Evolutionary conservation across 345 rosid genomes (phyloP).

Genomic region (Populus euphratica): DNA sequence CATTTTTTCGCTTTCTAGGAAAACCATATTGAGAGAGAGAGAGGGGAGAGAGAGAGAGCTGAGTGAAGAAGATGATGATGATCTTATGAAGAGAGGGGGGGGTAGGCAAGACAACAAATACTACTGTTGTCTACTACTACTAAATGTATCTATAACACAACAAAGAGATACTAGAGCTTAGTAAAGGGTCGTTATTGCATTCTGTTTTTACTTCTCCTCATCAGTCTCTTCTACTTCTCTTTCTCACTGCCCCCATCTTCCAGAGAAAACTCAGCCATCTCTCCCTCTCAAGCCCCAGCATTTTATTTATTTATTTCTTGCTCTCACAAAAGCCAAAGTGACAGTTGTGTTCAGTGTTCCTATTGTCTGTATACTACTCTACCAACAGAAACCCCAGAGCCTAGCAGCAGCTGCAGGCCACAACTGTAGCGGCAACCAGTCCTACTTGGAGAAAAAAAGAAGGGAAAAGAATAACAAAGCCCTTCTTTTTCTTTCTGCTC

Average conservation of each 20-base stretch:
- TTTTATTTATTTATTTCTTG: not conserved
- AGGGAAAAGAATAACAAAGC: not conserved
- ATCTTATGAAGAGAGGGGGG: not conserved
- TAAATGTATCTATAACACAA: not conserved
- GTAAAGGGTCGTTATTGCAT: constrained; percentile 11
- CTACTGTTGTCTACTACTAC: not conserved
- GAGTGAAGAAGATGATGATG: constrained; percentile 1
- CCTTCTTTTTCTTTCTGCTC: constrained; percentile 26
- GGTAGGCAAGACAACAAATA: not conserved
- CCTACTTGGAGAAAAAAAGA: constrained; percentile 1
- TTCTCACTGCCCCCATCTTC: not conserved
- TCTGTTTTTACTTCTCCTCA: not conserved
- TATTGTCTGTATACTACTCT: not conserved
- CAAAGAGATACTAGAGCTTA: not conserved
- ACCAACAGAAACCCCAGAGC: constrained; percentile 7
- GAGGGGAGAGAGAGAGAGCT: not conserved
- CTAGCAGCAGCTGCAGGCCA: constrained; percentile 14
- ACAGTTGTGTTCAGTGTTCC: constrained; percentile 28
- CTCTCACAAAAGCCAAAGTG: constrained; percentile 39
- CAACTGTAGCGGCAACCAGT: constrained; percentile 17
- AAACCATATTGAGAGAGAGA: constrained; percentile 5
- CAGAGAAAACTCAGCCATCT: constrained; percentile 18
- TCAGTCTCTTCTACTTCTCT: not conserved
- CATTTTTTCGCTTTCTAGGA: constrained; percentile 21
- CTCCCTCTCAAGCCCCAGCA: constrained; percentile 25